These are phyloP conservation scores for Calonectria leucothoes DNA, from an alignment of 2,329 filamentous ascomycete genomes.

Conservation along the genomic window DNA sequence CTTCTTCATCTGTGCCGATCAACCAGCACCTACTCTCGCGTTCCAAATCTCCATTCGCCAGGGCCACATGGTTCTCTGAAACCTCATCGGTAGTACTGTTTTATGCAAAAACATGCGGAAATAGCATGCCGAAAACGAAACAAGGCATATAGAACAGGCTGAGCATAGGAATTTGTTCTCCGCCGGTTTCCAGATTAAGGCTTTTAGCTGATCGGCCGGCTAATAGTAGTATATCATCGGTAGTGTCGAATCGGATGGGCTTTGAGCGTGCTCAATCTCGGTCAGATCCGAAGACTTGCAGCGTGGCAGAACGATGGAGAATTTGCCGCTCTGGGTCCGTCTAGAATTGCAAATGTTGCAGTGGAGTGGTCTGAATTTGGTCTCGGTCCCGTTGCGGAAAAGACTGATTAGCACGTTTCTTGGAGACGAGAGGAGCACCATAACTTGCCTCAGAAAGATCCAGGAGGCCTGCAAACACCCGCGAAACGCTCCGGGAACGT, in stretches of 20 bases:
- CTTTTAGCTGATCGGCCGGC: background rate
- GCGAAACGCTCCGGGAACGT: background rate
- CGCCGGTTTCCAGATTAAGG: background rate
- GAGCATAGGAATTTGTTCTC: background rate
- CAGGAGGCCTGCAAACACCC: background rate
- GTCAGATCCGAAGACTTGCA: background rate
- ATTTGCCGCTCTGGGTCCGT: background rate
- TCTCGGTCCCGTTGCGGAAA: background rate
- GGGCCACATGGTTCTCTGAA: background rate
- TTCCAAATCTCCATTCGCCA: no score
- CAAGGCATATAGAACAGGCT: no score
- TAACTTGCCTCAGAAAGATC: background rate
- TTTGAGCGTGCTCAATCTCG: background rate
- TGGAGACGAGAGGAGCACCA: background rate
- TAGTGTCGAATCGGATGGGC: background rate
- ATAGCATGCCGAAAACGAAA: no score
- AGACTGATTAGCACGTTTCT: background rate
- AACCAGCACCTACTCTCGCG: no score
- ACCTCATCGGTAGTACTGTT: background rate
- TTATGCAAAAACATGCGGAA: background rate
- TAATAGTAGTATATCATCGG: background rate
- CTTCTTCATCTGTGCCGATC: no score
- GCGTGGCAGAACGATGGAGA: background rate
- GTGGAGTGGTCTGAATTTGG: background rate
- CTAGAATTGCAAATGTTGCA: background rate